Evolutionary conservation across 75 land plant species (phyloP).

Genomic region (Gnetum montanum): DNA sequence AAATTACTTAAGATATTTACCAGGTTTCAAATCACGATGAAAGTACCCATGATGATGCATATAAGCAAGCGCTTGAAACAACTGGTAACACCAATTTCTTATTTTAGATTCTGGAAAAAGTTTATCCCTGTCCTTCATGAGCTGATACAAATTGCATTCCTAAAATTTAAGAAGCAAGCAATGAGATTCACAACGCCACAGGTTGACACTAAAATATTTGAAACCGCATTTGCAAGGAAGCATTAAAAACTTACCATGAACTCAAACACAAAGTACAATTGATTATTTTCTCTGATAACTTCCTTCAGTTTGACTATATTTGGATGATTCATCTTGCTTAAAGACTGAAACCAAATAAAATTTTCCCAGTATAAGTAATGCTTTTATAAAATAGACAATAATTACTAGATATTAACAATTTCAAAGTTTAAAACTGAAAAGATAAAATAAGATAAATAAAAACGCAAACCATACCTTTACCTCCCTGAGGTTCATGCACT

Average conservation of each 20-base stretch:
- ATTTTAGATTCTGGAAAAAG: slow-evolving; percentile 21
- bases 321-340: slow-evolving; percentile 85
- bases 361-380: too few species aligned
- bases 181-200: neutral
- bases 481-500: slow-evolving; percentile 93
- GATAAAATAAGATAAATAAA: neutral
- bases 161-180: neutral
- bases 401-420: neutral
- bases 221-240: neutral
- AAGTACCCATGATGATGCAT: slow-evolving; percentile 34
- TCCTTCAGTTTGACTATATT: slow-evolving; percentile 98
- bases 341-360: slow-evolving; percentile 43
- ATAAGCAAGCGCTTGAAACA: slow-evolving; percentile 30
- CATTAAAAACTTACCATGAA: slow-evolving; percentile 59
- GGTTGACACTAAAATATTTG: neutral
- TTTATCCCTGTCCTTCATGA: slow-evolving; percentile 19
- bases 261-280: slow-evolving; percentile 88
- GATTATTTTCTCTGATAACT: slow-evolving; percentile 83
- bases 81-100: slow-evolving; percentile 33
- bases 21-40: slow-evolving; percentile 45
- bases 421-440: neutral
- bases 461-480: slow-evolving; percentile 58
- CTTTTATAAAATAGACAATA: neutral
- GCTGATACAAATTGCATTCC: slow-evolving; percentile 32
- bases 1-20: slow-evolving; percentile 4